A percentile compares a stretch with the other conserved stretches of the same genome.
phyloP scores from a whole-genome alignment of 164 flowering plant species.

The Saururus chinensis region DNA sequence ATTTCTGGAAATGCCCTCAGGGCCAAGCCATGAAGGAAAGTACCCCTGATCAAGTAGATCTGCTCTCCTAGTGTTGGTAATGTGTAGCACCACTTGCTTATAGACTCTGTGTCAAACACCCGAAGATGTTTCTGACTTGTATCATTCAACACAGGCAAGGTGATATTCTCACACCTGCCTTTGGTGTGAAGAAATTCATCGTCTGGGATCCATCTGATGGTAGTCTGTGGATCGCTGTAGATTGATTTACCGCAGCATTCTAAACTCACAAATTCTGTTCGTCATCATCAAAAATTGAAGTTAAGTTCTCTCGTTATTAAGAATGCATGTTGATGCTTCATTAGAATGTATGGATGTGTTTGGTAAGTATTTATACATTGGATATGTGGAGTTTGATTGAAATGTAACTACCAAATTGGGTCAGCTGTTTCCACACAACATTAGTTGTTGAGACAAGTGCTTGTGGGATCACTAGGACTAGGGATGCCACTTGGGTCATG shows the following conservation, averaged over 20 bases:
- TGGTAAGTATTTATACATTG: too few relatives aligned
- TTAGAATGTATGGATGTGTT: not conserved
- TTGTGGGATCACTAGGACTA: too few relatives aligned
- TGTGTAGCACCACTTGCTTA: constrained; percentile 43
- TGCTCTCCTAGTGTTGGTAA: constrained; percentile 27
- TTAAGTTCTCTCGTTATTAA: not conserved
- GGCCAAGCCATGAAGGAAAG: constrained; percentile 24
- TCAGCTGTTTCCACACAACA: too few relatives aligned
- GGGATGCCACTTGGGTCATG: too few relatives aligned
- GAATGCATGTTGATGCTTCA: not conserved
- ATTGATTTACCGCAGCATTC: constrained; percentile 37
- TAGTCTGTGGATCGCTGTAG: constrained; percentile 24
- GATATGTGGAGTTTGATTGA: too few relatives aligned
- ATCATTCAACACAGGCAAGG: constrained; percentile 5
- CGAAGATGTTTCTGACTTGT: constrained; percentile 16
- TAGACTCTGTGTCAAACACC: constrained; percentile 15
- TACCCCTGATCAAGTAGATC: constrained; percentile 44
- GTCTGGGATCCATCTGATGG: constrained; percentile 38
- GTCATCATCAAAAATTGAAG: not conserved
- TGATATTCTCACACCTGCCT: constrained; percentile 18
- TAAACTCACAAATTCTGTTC: constrained; percentile 54
- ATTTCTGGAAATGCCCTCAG: not conserved
- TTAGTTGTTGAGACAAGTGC: too few relatives aligned
- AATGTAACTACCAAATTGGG: too few relatives aligned
- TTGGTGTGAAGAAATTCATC: constrained; percentile 17